Conservation (phyloP, 129 eudicot species). For the Gnaphalium uliginosum region DNA sequence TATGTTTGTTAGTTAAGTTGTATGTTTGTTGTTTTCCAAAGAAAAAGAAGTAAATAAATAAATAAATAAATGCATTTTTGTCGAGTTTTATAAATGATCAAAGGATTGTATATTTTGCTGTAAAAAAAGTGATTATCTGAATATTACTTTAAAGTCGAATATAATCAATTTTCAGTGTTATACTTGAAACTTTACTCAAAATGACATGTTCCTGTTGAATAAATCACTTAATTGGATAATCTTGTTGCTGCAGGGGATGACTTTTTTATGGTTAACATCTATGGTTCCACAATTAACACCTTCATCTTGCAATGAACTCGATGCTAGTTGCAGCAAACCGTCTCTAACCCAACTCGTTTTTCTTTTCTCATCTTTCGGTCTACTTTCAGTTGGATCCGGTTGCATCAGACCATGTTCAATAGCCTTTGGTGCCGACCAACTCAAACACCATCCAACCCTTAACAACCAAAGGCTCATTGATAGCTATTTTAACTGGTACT, state of each 20-base stretch:
- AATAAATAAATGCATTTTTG: too few species aligned
- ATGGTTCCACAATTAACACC: constrained; percentile 60
- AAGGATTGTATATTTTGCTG: too few species aligned
- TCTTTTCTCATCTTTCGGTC: constrained; percentile 46
- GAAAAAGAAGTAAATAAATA: too few species aligned
- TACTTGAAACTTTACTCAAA: too few species aligned
- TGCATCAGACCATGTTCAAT: constrained; percentile 56
- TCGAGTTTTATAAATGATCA: too few species aligned
- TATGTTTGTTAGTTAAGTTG: too few species aligned
- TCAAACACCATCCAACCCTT: constrained; percentile 30
- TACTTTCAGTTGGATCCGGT: constrained; percentile 60
- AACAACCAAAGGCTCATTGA: constrained; percentile 40
- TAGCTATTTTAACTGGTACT: constrained; percentile 69
- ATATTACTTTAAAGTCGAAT: too few species aligned
- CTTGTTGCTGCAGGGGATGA: constrained; percentile 53
- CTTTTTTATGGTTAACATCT: constrained; percentile 61
- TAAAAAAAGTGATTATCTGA: too few species aligned
- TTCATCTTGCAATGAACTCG: constrained; percentile 39
- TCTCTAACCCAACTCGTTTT: constrained; percentile 39
- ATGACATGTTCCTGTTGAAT: not conserved
- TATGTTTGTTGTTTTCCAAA: too few species aligned
- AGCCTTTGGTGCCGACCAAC: constrained; percentile 71
- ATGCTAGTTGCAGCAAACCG: constrained; percentile 35
- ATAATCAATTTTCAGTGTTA: too few species aligned
- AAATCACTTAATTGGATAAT: not conserved